Evolutionary conservation across 495 filamentous ascomycete species (phyloP).

Genomic region (Xylaria intraflava): DNA sequence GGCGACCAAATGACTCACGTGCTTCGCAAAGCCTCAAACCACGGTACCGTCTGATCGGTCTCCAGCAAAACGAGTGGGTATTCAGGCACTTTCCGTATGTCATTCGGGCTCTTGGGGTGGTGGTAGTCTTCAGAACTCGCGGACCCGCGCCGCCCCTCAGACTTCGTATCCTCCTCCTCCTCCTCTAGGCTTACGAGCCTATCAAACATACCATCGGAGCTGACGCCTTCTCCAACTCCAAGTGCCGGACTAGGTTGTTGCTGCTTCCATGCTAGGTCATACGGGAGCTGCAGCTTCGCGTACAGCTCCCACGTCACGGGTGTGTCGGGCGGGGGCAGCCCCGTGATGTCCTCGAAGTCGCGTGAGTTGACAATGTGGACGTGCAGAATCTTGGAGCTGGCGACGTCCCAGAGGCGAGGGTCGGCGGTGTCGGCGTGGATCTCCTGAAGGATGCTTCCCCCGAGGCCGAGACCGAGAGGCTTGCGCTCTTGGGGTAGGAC

Average conservation of each 20-base stretch:
- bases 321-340: neutral
- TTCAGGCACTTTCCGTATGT: neutral
- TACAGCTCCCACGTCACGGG: neutral
- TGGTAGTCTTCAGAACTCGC: too few relatives aligned
- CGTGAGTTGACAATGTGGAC: neutral
- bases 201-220: neutral
- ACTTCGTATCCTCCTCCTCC: neutral
- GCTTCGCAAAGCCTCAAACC: neutral
- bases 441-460: neutral
- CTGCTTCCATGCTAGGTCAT: neutral
- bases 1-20: neutral
- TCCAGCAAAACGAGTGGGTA: neutral
- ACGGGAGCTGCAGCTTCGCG: conserved; percentile 4
- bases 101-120: too few relatives aligned
- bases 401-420: neutral
- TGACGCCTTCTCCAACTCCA: neutral
- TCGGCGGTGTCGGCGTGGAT: neutral
- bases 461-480: neutral
- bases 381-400: neutral
- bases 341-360: neutral
- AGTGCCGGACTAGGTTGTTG: neutral
- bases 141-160: neutral
- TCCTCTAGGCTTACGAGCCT: neutral
- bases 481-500: neutral
- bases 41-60: neutral